Conservation (phyloP, 2,329 filamentous ascomycete species). For the Aplosporella prunicola region DNA sequence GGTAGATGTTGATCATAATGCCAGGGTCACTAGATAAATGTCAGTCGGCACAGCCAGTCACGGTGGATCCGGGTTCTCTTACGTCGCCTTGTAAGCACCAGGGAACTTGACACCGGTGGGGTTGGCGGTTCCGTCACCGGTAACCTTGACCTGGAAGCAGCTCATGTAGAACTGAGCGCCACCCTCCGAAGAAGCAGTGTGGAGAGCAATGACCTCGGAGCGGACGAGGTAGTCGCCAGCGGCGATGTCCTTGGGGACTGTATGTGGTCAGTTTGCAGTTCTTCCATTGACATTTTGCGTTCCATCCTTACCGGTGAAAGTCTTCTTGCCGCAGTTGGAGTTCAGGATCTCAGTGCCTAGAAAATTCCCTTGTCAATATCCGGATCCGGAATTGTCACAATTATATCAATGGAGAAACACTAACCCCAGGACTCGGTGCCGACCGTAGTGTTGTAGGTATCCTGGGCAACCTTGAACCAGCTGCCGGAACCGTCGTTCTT, state of each 20-base stretch:
- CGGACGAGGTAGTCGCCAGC: slow-evolving; percentile 36
- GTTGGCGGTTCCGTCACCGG: slow-evolving; percentile 23
- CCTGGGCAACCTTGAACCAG: slow-evolving; percentile 42
- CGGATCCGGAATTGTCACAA: no score
- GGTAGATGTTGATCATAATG: slow-evolving; percentile 36
- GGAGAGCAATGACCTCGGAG: slow-evolving; percentile 37
- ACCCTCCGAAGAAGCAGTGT: slow-evolving; percentile 27
- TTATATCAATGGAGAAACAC: no score
- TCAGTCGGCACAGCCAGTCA: no score
- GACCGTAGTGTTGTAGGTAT: slow-evolving; percentile 27
- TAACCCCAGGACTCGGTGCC: slow-evolving; percentile 30
- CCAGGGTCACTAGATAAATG: slow-evolving; percentile 29
- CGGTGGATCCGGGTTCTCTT: neutral
- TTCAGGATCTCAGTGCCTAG: slow-evolving; percentile 32
- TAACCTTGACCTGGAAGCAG: slow-evolving; percentile 33
- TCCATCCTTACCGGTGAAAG: slow-evolving; percentile 28
- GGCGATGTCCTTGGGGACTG: slow-evolving; percentile 31
- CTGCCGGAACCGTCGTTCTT: slow-evolving; percentile 51
- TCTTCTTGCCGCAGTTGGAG: slow-evolving; percentile 34
- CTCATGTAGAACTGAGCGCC: slow-evolving; percentile 39
- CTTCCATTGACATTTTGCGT: neutral
- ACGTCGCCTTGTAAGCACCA: slow-evolving; percentile 29
- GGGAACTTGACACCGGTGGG: slow-evolving; percentile 39
- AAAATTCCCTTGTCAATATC: no score
- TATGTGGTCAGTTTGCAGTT: no score